phyloP scores from a whole-genome alignment of 176 grass and related monocot genomes.

The Thalia dealbata region DNA sequence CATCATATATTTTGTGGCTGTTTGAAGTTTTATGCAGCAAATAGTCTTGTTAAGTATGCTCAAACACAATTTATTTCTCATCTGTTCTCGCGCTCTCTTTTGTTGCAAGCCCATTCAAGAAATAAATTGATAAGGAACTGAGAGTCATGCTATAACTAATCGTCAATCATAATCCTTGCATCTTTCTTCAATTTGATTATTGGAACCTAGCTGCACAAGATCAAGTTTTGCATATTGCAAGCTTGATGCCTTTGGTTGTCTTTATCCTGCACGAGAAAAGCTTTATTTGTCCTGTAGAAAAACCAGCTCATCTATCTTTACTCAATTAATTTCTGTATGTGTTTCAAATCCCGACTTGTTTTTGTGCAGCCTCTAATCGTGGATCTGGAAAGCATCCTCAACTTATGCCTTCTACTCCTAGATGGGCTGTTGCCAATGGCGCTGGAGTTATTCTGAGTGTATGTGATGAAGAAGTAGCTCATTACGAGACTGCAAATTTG shows the following conservation, averaged over 20 bases:
- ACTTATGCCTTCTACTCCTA: slow-evolving; percentile 95
- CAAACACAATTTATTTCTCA: not conserved
- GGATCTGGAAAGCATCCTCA: slow-evolving; percentile 97
- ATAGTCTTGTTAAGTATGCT: not conserved
- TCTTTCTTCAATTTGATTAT: no score
- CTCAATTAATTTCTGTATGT: not conserved
- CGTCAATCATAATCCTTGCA: not conserved
- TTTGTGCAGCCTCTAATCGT: slow-evolving; percentile 58
- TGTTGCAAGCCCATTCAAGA: not conserved
- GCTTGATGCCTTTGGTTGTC: not conserved
- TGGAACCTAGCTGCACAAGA: not conserved
- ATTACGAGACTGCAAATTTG: slow-evolving; percentile 93
- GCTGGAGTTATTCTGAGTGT: slow-evolving; percentile 98
- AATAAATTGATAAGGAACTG: not conserved
- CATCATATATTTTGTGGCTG: not conserved
- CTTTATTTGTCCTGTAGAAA: not conserved
- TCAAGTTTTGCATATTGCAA: not conserved
- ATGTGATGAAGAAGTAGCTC: slow-evolving; percentile 91
- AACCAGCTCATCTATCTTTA: not conserved
- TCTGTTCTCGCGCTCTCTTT: not conserved
- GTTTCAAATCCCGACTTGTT: not conserved
- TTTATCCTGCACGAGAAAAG: not conserved
- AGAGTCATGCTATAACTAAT: not conserved
- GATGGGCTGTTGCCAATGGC: slow-evolving; percentile 99
- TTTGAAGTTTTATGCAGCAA: not conserved